Base-by-base conservation (phyloP, 805 yeast genomes). In the Isabelozyma heimii region DNA sequence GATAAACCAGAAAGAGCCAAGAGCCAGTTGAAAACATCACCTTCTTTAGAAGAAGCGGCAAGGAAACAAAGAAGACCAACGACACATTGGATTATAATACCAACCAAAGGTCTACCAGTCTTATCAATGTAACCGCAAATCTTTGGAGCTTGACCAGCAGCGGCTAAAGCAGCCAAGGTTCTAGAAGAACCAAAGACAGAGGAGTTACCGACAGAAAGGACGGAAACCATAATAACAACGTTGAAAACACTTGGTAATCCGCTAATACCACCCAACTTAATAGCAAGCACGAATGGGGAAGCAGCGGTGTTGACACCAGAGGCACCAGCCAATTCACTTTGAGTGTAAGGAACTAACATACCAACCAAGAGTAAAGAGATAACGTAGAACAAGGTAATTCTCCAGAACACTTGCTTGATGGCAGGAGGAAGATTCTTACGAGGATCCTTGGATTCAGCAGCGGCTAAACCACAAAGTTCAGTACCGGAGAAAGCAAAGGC, bases 291-390 rank as follows among this genome's bases (percentile, higher is more conserved):
- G 55, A 65, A 65, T 24, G 69, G 69, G 15, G 69, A 64, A 9
- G 69, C 67, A 35, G 60, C 49, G 16, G 57, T 55, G 45, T 61
- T 62, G 40, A 55, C 60, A 40, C 54, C 53, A 2, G 57, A 20
- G 8, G 47, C 44, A 35, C 55, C 54, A 45, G 68, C 60, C 54
- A 70, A 66, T 24, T 58, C 47, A 9, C 53, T 50, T 45, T 66
- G 72, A 43, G 58, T 59, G 60, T 62, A 69, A 69, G 87, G 85
- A 45, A 83, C 87, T 61, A 76, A 70, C 52, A 73, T 73, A 44
- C 85, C 83, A 52, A 75, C 69, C 51, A 79, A 63, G 43, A 69
- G 66, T 52, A 78, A 72, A 13, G 82, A 73, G 16, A 75, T 61
- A 51, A 81, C 59, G 61, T 72, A 72, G 55, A 72, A 72, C 55